These are phyloP conservation scores for Babesia gibsoni DNA, from an alignment of 169 alveolate genomes.

Conservation along the genomic window DNA sequence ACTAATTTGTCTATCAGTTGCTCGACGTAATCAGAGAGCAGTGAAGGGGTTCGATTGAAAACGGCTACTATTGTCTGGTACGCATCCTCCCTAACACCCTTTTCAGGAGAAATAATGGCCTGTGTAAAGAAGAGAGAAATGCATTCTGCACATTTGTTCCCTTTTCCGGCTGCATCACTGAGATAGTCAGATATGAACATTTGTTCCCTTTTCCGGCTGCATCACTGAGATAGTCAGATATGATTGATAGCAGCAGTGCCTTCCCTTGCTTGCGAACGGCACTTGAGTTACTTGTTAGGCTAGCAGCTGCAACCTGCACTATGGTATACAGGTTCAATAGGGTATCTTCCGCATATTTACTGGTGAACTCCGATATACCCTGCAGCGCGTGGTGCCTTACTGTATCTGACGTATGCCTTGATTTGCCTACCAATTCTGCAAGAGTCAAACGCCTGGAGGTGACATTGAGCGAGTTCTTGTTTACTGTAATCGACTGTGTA, in stretches of 20 bases:
- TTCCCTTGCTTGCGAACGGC: slow-evolving; percentile 36
- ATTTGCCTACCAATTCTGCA: slow-evolving; percentile 56
- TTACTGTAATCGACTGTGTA: slow-evolving; percentile 49
- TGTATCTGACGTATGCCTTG: slow-evolving; percentile 44
- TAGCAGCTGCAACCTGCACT: slow-evolving; percentile 45
- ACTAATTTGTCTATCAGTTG: slow-evolving; percentile 21
- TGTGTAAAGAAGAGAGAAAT: slow-evolving; percentile 12
- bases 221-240: not conserved
- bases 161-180: not conserved
- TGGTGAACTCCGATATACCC: slow-evolving; percentile 46
- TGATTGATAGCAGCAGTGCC: slow-evolving; percentile 12
- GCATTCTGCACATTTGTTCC: slow-evolving; percentile 26
- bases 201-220: not conserved
- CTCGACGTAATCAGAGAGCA: slow-evolving; percentile 3
- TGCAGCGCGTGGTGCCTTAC: slow-evolving; percentile 40
- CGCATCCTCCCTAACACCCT: slow-evolving; percentile 15
- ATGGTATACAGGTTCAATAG: slow-evolving; percentile 32
- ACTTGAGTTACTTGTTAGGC: not conserved
- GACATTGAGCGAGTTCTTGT: slow-evolving; percentile 54
- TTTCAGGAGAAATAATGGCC: slow-evolving; percentile 27
- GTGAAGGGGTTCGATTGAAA: slow-evolving; percentile 11
- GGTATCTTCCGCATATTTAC: slow-evolving; percentile 43
- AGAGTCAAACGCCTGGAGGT: slow-evolving; percentile 52
- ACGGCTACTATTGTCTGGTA: slow-evolving; percentile 3
- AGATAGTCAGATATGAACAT: not conserved